A percentile compares a stretch with the other conserved stretches of the same genome.
Conservation (phyloP, 768 basidiomycete genomes). For the Tricholomella constricta region DNA sequence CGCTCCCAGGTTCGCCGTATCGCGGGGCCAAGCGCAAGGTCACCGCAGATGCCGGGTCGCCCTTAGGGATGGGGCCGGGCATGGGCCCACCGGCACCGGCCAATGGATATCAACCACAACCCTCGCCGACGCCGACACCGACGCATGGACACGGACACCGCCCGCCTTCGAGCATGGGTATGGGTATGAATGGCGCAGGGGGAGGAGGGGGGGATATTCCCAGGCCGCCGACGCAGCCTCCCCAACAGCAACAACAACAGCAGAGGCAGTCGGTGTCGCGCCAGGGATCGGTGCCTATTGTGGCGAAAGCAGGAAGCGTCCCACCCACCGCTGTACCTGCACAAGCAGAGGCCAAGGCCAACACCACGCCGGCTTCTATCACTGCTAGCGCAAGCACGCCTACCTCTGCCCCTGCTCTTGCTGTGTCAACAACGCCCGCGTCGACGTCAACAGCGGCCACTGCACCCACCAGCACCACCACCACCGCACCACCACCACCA, state of each 20-base stretch:
- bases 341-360: no score
- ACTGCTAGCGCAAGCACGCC: no score
- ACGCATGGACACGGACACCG: neutral
- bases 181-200: slow-evolving; percentile 12
- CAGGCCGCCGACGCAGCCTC: slow-evolving; percentile 4
- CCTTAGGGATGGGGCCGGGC: neutral
- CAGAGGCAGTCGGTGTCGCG: slow-evolving; percentile 10
- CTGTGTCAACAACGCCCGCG: no score
- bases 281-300: neutral
- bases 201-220: slow-evolving; percentile 11
- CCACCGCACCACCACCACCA: neutral
- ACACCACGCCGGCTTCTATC: no score
- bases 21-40: slow-evolving; percentile 33
- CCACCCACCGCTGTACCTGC: neutral
- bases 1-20: slow-evolving; percentile 27
- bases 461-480: neutral
- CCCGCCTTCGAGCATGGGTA: slow-evolving; percentile 8
- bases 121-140: slow-evolving; percentile 3
- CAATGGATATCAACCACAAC: slow-evolving; percentile 9
- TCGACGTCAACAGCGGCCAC: slow-evolving; percentile 9
- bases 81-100: slow-evolving; percentile 25
- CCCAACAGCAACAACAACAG: slow-evolving; percentile 6
- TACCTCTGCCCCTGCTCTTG: neutral
- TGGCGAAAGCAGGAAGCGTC: neutral
- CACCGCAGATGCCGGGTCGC: no score